Conservation (phyloP, 2,329 filamentous ascomycete species). For the Dothistroma pini region DNA sequence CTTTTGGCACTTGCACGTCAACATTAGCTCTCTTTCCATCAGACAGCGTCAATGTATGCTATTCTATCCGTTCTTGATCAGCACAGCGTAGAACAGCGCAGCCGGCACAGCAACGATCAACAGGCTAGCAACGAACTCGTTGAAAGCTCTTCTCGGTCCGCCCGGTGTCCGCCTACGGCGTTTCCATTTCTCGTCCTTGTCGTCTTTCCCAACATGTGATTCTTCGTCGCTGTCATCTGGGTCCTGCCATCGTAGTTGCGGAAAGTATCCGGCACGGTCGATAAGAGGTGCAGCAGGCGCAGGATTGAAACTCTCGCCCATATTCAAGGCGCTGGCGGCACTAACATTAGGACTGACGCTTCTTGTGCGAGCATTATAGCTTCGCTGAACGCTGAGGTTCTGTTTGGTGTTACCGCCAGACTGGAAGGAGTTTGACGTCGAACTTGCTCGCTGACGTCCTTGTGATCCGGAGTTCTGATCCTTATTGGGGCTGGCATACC, state of each 20-base stretch:
- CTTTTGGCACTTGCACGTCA: too few species aligned
- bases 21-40: too few species aligned
- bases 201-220: slow-evolving; percentile 20
- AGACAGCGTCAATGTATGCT: neutral
- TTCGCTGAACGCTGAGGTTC: slow-evolving; percentile 31
- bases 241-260: slow-evolving; percentile 31
- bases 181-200: slow-evolving; percentile 21
- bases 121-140: slow-evolving; percentile 18
- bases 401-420: slow-evolving; percentile 21
- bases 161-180: slow-evolving; percentile 13
- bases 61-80: slow-evolving; percentile 20
- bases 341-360: slow-evolving; percentile 36
- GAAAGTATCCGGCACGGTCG: slow-evolving; percentile 43
- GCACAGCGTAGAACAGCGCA: slow-evolving; percentile 19
- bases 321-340: slow-evolving; percentile 28
- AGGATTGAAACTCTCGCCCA: slow-evolving; percentile 21
- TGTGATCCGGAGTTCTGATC: slow-evolving; percentile 20
- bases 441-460: slow-evolving; percentile 33
- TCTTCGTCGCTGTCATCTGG: slow-evolving; percentile 31
- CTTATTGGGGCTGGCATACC: slow-evolving; percentile 24
- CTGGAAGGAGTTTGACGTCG: slow-evolving; percentile 30
- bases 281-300: slow-evolving; percentile 35
- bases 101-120: slow-evolving; percentile 19
- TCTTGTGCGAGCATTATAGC: slow-evolving; percentile 34
- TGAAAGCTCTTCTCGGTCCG: slow-evolving; percentile 18